Evolutionary conservation across 495 filamentous ascomycete species (phyloP).

Genomic region (Neurospora intermedia): DNA sequence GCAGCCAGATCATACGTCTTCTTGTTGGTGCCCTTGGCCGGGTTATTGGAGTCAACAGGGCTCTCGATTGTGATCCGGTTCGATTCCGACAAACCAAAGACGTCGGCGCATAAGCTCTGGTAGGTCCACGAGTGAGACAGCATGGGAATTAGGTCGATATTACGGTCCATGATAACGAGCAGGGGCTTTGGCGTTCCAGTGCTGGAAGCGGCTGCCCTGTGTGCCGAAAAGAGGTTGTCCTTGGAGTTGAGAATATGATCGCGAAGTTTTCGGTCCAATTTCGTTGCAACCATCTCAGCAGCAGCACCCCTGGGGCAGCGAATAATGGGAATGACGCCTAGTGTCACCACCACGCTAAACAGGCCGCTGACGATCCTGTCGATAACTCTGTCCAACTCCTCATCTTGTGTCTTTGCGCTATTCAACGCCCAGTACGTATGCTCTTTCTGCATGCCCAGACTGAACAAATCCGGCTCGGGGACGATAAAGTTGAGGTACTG

Average conservation of each 20-base stretch:
- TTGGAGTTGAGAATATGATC: conserved; percentile 97
- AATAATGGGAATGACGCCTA: conserved; percentile 60
- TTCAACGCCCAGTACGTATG: conserved; percentile 87
- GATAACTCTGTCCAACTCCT: conserved; percentile 73
- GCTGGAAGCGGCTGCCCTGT: conserved; percentile 27
- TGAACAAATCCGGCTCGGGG: conserved; percentile 91
- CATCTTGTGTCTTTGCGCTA: conserved; percentile 81
- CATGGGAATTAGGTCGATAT: conserved; percentile 96
- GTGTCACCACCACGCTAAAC: conserved; percentile 93
- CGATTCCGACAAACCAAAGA: conserved; percentile 50
- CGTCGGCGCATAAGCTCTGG: conserved; percentile 89
- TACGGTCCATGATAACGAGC: conserved; percentile 83
- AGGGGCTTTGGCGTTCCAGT: conserved; percentile 60
- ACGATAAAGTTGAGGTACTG: conserved; percentile 98
- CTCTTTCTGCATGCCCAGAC: conserved; percentile 77
- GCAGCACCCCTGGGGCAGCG: conserved; percentile 84
- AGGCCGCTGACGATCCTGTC: conserved; percentile 89
- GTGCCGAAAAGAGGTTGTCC: conserved; percentile 74
- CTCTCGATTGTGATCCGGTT: conserved; percentile 95
- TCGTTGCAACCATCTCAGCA: conserved; percentile 87
- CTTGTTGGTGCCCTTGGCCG: conserved; percentile 60
- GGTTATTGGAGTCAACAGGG: conserved; percentile 61
- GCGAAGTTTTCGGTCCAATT: conserved; percentile 87
- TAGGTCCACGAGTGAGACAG: conserved; percentile 98
- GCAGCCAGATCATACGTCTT: conserved; percentile 81